Percentiles rank a stretch among this genome's conserved stretches.
Evolutionary conservation across 2,329 filamentous ascomycete species (phyloP).

Genomic region (Aspergillus neotritici): DNA sequence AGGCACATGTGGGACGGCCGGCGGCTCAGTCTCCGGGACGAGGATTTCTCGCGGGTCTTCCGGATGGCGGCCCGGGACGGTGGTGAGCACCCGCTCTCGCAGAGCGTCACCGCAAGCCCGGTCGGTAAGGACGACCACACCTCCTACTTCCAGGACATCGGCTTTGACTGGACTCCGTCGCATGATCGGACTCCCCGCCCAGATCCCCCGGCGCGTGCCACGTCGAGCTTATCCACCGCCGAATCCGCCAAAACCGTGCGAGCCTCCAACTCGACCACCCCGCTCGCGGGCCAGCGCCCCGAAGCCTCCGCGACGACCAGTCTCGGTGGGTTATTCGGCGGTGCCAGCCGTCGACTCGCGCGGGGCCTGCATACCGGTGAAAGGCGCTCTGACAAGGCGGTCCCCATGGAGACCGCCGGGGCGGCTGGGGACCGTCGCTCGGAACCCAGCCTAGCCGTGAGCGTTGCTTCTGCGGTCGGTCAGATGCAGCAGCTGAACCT

Average conservation of each 20-base stretch:
- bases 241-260: constrained; percentile 44
- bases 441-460: constrained; percentile 42
- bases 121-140: constrained; percentile 37
- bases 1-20: constrained; percentile 47
- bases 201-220: constrained; percentile 33
- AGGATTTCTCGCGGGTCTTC: constrained; percentile 49
- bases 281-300: constrained; percentile 19
- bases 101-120: constrained; percentile 67
- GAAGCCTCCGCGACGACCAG: constrained; percentile 29
- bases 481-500: constrained; percentile 38
- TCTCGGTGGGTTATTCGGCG: constrained; percentile 37
- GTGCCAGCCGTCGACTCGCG: constrained; percentile 34
- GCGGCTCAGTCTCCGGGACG: constrained; percentile 54
- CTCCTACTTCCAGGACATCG: constrained; percentile 33
- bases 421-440: constrained; percentile 34
- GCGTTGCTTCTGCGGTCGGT: constrained; percentile 40
- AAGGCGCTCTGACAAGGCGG: constrained; percentile 30
- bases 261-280: constrained; percentile 25
- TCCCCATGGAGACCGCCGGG: constrained; percentile 31
- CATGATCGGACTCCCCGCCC: constrained; percentile 30
- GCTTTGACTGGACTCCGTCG: constrained; percentile 15
- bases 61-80: constrained; percentile 41
- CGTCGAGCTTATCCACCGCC: constrained; percentile 42
- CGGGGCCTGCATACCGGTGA: constrained; percentile 34
- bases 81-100: constrained; percentile 67